Evolutionary conservation across 192 early-diverging fungal genomes (phyloP).

Genomic region (Coemansia sp.): DNA sequence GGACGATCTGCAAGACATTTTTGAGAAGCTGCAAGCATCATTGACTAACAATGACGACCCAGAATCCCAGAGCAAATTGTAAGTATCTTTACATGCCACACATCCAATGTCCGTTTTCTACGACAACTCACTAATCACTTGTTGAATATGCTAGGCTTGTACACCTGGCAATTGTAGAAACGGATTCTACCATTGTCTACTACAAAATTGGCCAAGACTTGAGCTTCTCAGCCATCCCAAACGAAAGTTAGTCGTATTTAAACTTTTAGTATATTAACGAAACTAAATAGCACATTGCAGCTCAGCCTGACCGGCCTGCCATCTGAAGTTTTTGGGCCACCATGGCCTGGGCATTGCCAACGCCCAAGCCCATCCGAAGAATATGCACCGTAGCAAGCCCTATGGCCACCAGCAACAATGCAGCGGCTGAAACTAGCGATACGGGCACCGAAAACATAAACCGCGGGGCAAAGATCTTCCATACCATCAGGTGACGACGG

Average conservation of each 20-base stretch:
- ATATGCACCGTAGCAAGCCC: conserved; percentile 28
- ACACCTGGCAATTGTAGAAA: not conserved
- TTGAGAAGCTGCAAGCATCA: not conserved
- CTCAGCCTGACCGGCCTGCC: not conserved
- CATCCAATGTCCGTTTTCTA: not conserved
- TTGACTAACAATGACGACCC: not conserved
- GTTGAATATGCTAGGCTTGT: not conserved
- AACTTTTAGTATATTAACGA: not conserved
- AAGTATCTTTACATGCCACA: not conserved
- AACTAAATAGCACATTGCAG: not conserved
- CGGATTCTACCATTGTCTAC: not conserved
- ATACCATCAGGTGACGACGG: conserved; percentile 93
- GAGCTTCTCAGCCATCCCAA: not conserved
- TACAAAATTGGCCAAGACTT: not conserved
- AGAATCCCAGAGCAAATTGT: not conserved
- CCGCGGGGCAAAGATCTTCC: conserved; percentile 93
- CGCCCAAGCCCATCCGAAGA: conserved; percentile 18
- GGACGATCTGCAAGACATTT: not conserved
- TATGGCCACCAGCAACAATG: conserved; percentile 19
- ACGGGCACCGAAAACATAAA: conserved; percentile 62
- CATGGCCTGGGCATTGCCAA: conserved; percentile 13
- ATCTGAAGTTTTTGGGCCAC: conserved; percentile 10
- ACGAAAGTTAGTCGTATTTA: not conserved
- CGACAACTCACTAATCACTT: not conserved
- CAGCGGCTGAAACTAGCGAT: conserved; percentile 5